Evolutionary conservation across 1,284 basidiomycete species (phyloP).

Genomic region (Leccinum pachyderme): DNA sequence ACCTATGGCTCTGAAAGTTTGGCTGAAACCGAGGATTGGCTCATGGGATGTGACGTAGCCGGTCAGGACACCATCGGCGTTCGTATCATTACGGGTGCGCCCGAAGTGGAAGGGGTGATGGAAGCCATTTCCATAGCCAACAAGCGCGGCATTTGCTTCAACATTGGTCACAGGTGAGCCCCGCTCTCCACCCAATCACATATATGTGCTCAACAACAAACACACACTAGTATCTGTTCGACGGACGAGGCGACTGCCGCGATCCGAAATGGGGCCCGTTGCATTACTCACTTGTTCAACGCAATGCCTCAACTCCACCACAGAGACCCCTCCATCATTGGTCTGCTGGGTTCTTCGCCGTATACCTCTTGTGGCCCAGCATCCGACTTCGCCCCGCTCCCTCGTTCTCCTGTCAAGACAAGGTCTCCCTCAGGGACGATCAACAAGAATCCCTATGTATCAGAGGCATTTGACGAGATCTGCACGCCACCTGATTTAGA

Average conservation of each 20-base stretch:
- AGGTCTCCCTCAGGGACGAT: constrained; percentile 3
- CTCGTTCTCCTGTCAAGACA: constrained; percentile 14
- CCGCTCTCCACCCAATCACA: not conserved
- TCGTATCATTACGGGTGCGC: constrained; percentile 83
- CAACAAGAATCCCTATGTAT: constrained; percentile 29
- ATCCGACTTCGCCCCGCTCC: constrained; percentile 28
- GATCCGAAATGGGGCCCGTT: constrained; percentile 66
- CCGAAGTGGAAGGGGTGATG: constrained; percentile 83
- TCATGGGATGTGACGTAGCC: constrained; percentile 40
- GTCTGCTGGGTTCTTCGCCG: constrained; percentile 78
- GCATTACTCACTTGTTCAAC: constrained; percentile 92
- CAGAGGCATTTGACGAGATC: constrained; percentile 66
- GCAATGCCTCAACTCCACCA: constrained; percentile 89
- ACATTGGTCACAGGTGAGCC: constrained; percentile 81
- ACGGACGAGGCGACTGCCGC: constrained; percentile 68
- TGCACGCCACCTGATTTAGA: constrained; percentile 63
- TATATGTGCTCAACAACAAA: constrained; percentile 8
- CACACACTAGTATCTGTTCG: constrained; percentile 50
- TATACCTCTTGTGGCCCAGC: constrained; percentile 45
- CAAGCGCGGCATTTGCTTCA: constrained; percentile 71
- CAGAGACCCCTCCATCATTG: constrained; percentile 83
- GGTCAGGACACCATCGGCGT: constrained; percentile 51
- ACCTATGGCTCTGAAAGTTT: constrained; percentile 72
- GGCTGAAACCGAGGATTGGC: constrained; percentile 63
- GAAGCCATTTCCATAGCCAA: constrained; percentile 59